phyloP scores from a whole-genome alignment of 164 flowering plant genomes.

The Sextonia rubra region DNA sequence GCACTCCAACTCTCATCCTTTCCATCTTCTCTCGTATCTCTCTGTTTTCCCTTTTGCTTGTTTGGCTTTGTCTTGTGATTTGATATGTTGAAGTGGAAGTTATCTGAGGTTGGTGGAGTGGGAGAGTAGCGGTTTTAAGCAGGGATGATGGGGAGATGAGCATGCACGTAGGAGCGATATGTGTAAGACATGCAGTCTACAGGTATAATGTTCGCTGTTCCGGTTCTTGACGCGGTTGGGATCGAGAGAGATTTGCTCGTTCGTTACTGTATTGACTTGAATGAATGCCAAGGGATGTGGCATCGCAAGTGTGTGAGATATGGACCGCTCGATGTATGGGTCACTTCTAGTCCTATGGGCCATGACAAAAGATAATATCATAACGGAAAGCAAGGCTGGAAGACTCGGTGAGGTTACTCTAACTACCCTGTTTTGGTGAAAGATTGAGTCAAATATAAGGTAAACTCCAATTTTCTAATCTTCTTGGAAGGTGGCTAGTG shows the following conservation, averaged over 20 bases:
- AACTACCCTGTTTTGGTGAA: too few species aligned
- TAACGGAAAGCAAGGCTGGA: too few species aligned
- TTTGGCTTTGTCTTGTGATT: not conserved
- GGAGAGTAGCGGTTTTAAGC: not conserved
- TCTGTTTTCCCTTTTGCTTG: not conserved
- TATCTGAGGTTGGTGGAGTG: not conserved
- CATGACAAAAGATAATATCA: too few species aligned
- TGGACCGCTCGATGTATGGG: too few species aligned
- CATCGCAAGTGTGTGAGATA: too few species aligned
- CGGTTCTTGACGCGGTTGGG: not conserved
- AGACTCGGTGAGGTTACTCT: too few species aligned
- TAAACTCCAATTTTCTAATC: too few species aligned
- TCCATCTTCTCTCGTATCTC: not conserved
- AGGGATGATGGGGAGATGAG: not conserved
- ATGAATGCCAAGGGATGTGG: too few species aligned
- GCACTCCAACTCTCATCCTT: not conserved
- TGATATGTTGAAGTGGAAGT: not conserved
- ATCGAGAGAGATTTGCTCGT: slow-evolving; percentile 16
- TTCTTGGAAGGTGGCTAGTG: too few species aligned
- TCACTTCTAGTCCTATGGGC: too few species aligned
- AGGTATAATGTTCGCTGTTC: not conserved
- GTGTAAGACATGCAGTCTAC: not conserved
- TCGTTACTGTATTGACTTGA: too few species aligned
- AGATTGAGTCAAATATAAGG: too few species aligned
- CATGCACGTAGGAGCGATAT: not conserved